Evolutionary conservation across 768 basidiomycete genomes (phyloP), one percentile per base, ranked within the genome.

Genomic region (Russula emetica): DNA sequence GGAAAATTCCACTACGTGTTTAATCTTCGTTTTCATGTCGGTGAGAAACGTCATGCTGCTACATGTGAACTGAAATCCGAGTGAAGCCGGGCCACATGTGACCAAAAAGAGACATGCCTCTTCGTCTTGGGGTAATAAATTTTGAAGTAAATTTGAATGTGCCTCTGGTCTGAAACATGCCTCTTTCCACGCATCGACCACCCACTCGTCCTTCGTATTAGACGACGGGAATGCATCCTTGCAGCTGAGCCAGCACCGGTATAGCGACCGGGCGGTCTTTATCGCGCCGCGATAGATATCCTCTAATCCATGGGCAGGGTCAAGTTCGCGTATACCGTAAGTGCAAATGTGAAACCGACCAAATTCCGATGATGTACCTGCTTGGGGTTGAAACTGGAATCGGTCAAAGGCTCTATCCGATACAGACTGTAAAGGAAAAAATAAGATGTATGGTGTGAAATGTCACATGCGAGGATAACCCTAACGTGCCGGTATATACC

Each of bases 151-250:
- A 10, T 3, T 24, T 5, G 20, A n/a, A 22, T 22, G 1, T 14
- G 9, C n/a, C 1, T 32, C 42, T 3, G 52, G n/a, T 47, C 14
- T 51, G 3, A 1, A n/a, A 44, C 59, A 60, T 16, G 63, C 63
- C 2, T 55, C 40, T 11, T 11, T 18, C 58, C 58, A 64, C 16
- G 52, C 54, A 18, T 0, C n/a, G 10, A 4, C 20, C 10, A 0
- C 47, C 59, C 54, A 64, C 2, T 36, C 24, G 0, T 16, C 24
- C 40, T 16, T 55, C 30, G 2, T 32, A 18, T 36, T 1, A 13
- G 28, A 9, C 13, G 58, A 42, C 3, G 63, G 59, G 45, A 64
- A 64, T 16, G 63, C 63, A 11, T 64, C 32, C 11, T 45, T 60
- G 54, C 63, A 60, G 40, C 30, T 36, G 24, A 64, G 58, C 18